Evolutionary conservation across 169 alveolate species (phyloP), one percentile per base, ranked within the genome.

Genomic region (Plasmodium gonderi): DNA sequence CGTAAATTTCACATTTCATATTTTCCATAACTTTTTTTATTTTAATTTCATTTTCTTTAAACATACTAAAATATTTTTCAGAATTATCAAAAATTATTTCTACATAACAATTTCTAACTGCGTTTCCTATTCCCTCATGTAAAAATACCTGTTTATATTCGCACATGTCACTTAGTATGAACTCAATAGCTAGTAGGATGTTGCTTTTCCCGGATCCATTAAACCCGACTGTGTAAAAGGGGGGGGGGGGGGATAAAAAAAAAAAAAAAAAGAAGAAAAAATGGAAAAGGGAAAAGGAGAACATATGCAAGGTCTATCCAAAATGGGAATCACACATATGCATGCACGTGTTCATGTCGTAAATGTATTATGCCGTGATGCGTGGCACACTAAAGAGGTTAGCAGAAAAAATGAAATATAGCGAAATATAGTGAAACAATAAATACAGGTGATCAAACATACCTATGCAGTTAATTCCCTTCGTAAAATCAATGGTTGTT

Each of bases 391-490:
- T 20, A 42, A 47, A 29, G 23, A 6, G 12, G n/a, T 17, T 44
- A 40, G 23, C 83, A 54, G 40, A 44, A 47, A 76, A 76, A 23
- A 45, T 44, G 60, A 4, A 76, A 33, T 33, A 12, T 29, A 14
- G 36, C 69, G 9, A 44, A 40, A 23, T 8, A 17, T 29, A 12
- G 11, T 31, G 20, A 49, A 31, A 79, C 6, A 17, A 79, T 8
- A 36, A 4, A 77, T 31, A 44, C 26, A 47, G n/a, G n/a, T 54
- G 33, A 4, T 14, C 72, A n/a, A n/a, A 60, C 23, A 82, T 85
- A 85, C 92, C 92, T 85, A 97, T 94, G 60, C 97, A 90, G 91
- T 97, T 97, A 40, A 96, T 95, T 49, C 97, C 96, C 68, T 96
- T 95, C 29, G 97, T 93, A 90, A 97, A 94, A 65, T 97, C 83